Evolutionary conservation across 2,329 filamentous ascomycete genomes (phyloP), one percentile per base, ranked within the genome.

Genomic region (Ampelomyces quisqualis): DNA sequence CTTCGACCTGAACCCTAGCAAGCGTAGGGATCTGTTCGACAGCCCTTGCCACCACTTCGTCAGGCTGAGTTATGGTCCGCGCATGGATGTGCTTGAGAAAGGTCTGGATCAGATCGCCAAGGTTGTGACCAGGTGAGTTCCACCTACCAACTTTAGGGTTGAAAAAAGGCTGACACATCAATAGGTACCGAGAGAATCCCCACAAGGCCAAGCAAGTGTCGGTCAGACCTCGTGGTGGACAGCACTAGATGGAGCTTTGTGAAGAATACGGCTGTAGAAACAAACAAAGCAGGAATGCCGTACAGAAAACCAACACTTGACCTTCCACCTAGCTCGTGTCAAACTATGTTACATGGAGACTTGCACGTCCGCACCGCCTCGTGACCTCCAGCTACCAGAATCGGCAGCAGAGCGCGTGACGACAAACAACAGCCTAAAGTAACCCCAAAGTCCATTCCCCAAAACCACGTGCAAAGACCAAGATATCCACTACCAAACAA

Each of bases 1-100:
- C 79, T 97, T 97, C 68, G 91, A 97, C 62, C 72, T 97, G 51
- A 97, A 97, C 73, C 91, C 91, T 3, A 85, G 86, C 23, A 86
- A 89, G 68, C 80, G 91, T 52, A 79, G 91, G 65, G 91, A 97
- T 69, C 71, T 97, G 55, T 97, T 97, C 55, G 91, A 97, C 72
- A 88, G 82, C 55, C 91, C 91, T 45, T 96, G 91, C 71, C 91
- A 97, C 71, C 73, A 71, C 49, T 71, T 69, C 53, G 68, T 71
- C 13, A 40, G 69, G 10, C 36, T 71, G 43, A 70, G 66, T 23
- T 71, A 71, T 29, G 69, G 69, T 2, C 69, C 69, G 1, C 53
- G 60, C 20, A 70, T 70, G 68, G 68, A 70, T 43, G 58, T 65
- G 10, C 34, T 71, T 34, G 64, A 58, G 34, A 67, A 68, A 55